phyloP scores from a whole-genome alignment of 106 monocot genomes.

The Cymbidium sinense region DNA sequence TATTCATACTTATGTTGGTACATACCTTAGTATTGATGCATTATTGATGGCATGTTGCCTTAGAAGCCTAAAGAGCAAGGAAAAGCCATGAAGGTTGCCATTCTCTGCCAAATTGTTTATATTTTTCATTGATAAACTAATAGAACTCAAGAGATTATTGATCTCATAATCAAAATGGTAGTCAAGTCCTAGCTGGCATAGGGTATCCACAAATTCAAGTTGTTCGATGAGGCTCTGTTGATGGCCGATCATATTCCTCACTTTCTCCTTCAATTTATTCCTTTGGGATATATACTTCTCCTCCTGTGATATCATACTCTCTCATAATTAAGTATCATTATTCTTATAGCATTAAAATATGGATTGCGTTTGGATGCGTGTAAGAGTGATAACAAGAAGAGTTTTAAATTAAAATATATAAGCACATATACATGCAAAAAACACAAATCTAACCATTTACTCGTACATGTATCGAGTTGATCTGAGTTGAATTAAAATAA shows the following conservation, averaged over 20 bases:
- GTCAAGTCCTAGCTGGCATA: slow-evolving; percentile 18
- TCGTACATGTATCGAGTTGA: too few species aligned
- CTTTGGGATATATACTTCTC: too few species aligned
- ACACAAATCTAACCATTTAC: too few species aligned
- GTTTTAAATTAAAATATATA: too few species aligned
- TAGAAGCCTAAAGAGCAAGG: slow-evolving; percentile 28
- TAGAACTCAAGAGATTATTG: slow-evolving; percentile 4
- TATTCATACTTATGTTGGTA: too few species aligned
- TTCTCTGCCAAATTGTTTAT: not conserved
- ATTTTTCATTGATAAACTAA: not conserved
- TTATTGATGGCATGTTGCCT: slow-evolving; percentile 10
- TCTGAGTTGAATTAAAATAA: too few species aligned
- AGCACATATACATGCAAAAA: too few species aligned
- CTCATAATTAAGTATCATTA: too few species aligned
- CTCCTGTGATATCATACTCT: not conserved
- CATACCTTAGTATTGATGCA: not conserved
- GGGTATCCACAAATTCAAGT: slow-evolving; percentile 18
- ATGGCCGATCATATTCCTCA: slow-evolving; percentile 7
- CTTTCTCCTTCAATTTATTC: slow-evolving; percentile 14
- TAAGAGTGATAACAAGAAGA: too few species aligned
- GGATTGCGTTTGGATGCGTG: too few species aligned
- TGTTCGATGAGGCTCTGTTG: not conserved
- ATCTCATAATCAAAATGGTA: slow-evolving; percentile 34
- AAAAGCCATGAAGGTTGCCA: not conserved
- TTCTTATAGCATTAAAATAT: not conserved